Base-by-base conservation (phyloP, 2,329 filamentous ascomycete genomes). In the Curvularia eragrostidis region DNA sequence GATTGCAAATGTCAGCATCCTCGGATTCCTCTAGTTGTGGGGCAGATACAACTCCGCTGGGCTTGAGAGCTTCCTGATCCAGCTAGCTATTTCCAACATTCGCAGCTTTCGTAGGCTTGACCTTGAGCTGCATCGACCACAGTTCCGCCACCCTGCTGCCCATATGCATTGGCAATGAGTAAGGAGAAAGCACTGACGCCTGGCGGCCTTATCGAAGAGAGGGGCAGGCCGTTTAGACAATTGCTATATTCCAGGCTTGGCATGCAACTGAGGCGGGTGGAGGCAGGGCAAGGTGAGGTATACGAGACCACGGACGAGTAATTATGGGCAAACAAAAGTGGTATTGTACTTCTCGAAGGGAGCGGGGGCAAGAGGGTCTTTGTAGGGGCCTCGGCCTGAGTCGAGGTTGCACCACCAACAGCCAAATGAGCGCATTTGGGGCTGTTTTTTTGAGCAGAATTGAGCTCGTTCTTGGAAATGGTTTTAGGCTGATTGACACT, bases 241-340 rank as follows among this genome's bases (percentile, higher is more conserved):
- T 58, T 41, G 53, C 26, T 54, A 52, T 55, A 36, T 49, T 23
- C 26, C 26, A 42, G 42, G 10, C 62, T 64, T 62, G 56, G 62
- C 59, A 21, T 21, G 10, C 19, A 8, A 49, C 5, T 46, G n/a
- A 43, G 48, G 23, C 30, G 23, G 34, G 32, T 21, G 39, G 54
- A 46, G 39, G 44, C 30, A 36, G 6, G 48, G 7, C 24, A 41
- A 52, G 48, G 36, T 36, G 32, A 38, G 38, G 44, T 26, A 19
- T n/a, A 48, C 21, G 18, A 34, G 28, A 32, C 24, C 21, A 18
- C 26, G 36, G 32, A 34, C 8, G 48, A 26, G 18, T 9, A n/a
- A n/a, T n/a, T n/a, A n/a, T n/a, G n/a, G n/a, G n/a, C n/a, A n/a
- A 18, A n/a, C 3, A 21, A 42, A 43, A 30, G n/a, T 3, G 15